These are phyloP conservation scores for Barnettozyma botsteinii DNA, from an alignment of 805 yeast species.

Conservation along the genomic window DNA sequence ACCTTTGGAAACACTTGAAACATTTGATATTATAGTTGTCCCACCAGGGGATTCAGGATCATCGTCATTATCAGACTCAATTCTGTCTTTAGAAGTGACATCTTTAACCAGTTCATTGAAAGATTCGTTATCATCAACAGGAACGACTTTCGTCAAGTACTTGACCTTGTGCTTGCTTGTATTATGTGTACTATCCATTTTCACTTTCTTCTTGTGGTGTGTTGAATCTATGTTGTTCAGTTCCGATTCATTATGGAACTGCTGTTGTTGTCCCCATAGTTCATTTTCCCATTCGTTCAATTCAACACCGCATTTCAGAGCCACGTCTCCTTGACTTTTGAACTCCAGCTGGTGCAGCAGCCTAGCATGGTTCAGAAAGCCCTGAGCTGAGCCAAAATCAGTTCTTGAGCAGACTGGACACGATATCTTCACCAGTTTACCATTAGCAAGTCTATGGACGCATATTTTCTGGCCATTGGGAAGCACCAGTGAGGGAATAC, in stretches of 20 bases:
- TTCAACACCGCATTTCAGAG: constrained; percentile 56
- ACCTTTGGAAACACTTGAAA: constrained; percentile 11
- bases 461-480: constrained; percentile 38
- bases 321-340: constrained; percentile 70
- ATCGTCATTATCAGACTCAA: constrained; percentile 13
- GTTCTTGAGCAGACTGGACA: constrained; percentile 64
- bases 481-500: constrained; percentile 45
- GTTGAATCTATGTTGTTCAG: neutral
- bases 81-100: constrained; percentile 17
- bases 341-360: constrained; percentile 68
- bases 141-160: neutral
- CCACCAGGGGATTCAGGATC: constrained; percentile 2
- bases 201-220: constrained; percentile 1
- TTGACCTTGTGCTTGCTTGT: neutral
- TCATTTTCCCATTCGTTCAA: constrained; percentile 53
- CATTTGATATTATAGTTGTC: neutral
- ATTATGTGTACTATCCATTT: neutral
- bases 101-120: constrained; percentile 21
- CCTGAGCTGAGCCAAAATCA: constrained; percentile 75
- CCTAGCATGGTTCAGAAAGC: constrained; percentile 71
- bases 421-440: constrained; percentile 58
- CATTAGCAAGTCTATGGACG: constrained; percentile 63
- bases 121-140: neutral
- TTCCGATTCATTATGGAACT: neutral
- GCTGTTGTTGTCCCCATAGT: constrained; percentile 5